These are phyloP conservation scores for Andrographis paniculata DNA, from an alignment of 305 asterid species.

Conservation along the genomic window DNA sequence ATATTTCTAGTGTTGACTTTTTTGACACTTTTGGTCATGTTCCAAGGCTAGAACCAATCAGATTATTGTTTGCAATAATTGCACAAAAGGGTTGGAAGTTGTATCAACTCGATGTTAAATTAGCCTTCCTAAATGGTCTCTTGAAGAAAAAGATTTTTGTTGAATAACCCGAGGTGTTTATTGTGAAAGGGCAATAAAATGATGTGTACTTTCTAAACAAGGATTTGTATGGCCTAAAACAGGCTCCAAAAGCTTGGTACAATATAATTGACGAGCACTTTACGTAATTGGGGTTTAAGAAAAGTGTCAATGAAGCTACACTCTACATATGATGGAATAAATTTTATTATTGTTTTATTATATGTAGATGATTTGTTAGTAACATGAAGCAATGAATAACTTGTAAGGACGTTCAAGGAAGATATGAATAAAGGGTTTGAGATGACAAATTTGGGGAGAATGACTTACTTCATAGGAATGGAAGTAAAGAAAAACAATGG, in stretches of 20 bases:
- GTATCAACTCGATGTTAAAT: slow-evolving; percentile 2
- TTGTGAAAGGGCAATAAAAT: no score
- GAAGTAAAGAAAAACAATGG: no score
- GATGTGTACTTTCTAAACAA: no score
- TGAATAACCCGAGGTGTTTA: not conserved
- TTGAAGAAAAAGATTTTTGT: not conserved
- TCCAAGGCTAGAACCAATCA: not conserved
- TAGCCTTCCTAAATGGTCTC: not conserved
- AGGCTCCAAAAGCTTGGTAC: no score
- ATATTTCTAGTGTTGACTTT: not conserved
- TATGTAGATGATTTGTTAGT: no score
- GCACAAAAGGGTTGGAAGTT: not conserved
- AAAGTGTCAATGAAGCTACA: no score
- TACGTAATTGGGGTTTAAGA: no score
- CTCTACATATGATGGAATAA: no score
- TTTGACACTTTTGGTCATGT: slow-evolving; percentile 1
- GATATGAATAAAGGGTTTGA: not conserved
- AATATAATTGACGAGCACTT: no score
- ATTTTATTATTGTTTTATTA: no score
- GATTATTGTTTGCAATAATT: not conserved
- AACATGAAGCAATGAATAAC: not conserved
- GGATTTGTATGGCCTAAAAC: not conserved
- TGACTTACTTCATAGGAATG: no score
- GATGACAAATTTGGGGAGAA: no score
- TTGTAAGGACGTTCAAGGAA: not conserved